Percentiles rank a stretch among this genome's conserved stretches.
phyloP scores from a whole-genome alignment of 2,329 filamentous ascomycete species.

The Xylaria sp. region DNA sequence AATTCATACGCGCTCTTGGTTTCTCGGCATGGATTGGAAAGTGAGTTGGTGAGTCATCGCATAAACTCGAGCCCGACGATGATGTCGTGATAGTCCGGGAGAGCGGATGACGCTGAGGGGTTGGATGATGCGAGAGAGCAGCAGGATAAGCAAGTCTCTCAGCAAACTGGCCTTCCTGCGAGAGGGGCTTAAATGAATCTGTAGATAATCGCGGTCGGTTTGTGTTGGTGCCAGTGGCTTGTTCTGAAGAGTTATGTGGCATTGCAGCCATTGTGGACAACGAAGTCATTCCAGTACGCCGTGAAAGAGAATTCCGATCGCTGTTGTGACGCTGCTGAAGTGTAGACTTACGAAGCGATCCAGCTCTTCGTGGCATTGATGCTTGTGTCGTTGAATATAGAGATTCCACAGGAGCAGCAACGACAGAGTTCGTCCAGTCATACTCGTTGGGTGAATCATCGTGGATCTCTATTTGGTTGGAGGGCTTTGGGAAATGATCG shows the following conservation, averaged over 20 bases:
- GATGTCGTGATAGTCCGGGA: conserved; percentile 89
- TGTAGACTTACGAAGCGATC: conserved; percentile 86
- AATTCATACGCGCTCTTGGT: conserved; percentile 63
- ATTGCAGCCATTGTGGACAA: conserved; percentile 64
- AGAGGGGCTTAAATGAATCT: conserved; percentile 76
- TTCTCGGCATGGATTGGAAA: conserved; percentile 66
- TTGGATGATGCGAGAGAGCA: conserved; percentile 60
- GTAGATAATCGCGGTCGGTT: conserved; percentile 79
- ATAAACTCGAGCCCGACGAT: conserved; percentile 81
- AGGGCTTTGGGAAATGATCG: conserved; percentile 63
- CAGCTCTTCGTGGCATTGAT: conserved; percentile 74
- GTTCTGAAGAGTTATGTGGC: conserved; percentile 62
- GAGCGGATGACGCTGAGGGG: conserved; percentile 77
- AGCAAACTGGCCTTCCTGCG: conserved; percentile 72
- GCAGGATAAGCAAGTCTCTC: conserved; percentile 62
- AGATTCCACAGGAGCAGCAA: conserved; percentile 54
- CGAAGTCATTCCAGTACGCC: conserved; percentile 67
- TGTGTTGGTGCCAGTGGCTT: conserved; percentile 66
- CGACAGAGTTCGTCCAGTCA: conserved; percentile 58
- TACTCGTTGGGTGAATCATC: conserved; percentile 65
- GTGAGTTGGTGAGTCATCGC: conserved; percentile 74
- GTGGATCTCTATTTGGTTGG: conserved; percentile 61
- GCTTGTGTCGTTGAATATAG: conserved; percentile 60
- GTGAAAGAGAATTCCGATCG: conserved; percentile 72
- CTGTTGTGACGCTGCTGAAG: conserved; percentile 80